Conservation (phyloP, 2,329 filamentous ascomycete genomes). For the Colletotrichum tabaci region DNA sequence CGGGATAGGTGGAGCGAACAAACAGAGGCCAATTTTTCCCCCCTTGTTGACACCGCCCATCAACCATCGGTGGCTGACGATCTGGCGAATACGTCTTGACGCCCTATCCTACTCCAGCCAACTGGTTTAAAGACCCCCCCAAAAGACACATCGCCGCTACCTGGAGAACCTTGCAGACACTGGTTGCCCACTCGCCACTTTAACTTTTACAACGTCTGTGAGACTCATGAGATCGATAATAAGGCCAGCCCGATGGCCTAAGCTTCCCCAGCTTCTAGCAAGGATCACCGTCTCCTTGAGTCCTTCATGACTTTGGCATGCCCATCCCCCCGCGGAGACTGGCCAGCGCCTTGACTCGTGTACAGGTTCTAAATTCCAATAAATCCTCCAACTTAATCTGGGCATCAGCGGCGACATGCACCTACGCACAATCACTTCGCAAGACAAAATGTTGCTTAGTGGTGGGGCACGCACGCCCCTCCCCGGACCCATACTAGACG, state of each 20-base stretch:
- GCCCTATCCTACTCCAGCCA: background rate
- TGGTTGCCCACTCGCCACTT: conserved; percentile 30
- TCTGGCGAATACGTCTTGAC: background rate
- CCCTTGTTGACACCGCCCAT: background rate
- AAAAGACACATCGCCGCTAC: conserved; percentile 13
- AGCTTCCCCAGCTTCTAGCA: conserved; percentile 23
- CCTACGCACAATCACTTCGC: conserved; percentile 1
- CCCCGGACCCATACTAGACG: conserved; percentile 25
- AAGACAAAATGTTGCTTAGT: background rate
- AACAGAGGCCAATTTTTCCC: background rate
- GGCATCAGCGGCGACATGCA: background rate
- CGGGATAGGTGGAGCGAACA: background rate
- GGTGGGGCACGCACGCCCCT: conserved; percentile 1
- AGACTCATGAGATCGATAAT: conserved; percentile 19
- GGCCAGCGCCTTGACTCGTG: conserved; percentile 21
- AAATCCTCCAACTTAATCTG: conserved; percentile 10
- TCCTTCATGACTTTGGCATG: conserved; percentile 14
- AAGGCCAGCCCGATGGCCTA: conserved; percentile 24
- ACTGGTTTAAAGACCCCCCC: background rate
- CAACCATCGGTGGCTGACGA: background rate
- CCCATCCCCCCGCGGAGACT: background rate
- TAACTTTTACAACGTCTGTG: conserved; percentile 33
- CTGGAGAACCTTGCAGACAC: conserved; percentile 25
- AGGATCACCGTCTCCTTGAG: background rate
- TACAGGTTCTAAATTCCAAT: conserved; percentile 10